Evolutionary conservation across 2,329 filamentous ascomycete species (phyloP).

Genomic region (Pestalotiopsis fici): DNA sequence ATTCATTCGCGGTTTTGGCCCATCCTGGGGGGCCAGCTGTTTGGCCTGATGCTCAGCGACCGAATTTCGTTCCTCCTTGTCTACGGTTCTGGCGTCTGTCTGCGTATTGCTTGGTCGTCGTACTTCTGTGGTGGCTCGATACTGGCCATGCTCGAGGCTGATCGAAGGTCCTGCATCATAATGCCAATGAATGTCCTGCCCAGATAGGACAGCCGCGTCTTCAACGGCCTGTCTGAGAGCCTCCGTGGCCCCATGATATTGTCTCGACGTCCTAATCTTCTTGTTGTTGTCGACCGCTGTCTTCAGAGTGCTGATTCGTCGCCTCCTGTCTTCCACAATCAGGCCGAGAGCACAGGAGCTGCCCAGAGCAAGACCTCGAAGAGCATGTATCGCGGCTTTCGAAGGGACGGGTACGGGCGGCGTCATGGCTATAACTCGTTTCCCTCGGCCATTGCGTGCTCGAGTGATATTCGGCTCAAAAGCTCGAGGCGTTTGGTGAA

Average conservation of each 20-base stretch:
- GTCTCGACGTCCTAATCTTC: constrained; percentile 44
- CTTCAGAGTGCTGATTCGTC: constrained; percentile 51
- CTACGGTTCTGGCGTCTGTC: not conserved
- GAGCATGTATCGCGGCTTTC: constrained; percentile 55
- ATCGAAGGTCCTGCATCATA: constrained; percentile 4
- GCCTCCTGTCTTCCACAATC: constrained; percentile 57
- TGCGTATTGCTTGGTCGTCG: not conserved
- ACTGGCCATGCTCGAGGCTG: not conserved
- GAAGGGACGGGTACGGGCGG: constrained; percentile 52
- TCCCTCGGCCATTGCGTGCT: constrained; percentile 17
- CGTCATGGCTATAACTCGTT: constrained; percentile 36
- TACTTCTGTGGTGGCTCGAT: not conserved
- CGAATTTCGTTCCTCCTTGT: not conserved
- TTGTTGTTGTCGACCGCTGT: constrained; percentile 54
- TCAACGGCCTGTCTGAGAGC: constrained; percentile 14
- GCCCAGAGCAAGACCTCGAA: constrained; percentile 56
- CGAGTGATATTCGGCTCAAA: not conserved
- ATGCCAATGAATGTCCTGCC: constrained; percentile 18
- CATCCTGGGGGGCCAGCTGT: not conserved
- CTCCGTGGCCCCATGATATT: constrained; percentile 25
- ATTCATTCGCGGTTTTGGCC: not conserved
- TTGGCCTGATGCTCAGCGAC: not conserved
- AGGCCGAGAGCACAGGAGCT: constrained; percentile 58
- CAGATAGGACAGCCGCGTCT: constrained; percentile 12
- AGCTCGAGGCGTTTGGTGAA: not conserved